Evolutionary conservation across 2,329 filamentous ascomycete genomes (phyloP).

Genomic region (Cladobotryum mycophilum): DNA sequence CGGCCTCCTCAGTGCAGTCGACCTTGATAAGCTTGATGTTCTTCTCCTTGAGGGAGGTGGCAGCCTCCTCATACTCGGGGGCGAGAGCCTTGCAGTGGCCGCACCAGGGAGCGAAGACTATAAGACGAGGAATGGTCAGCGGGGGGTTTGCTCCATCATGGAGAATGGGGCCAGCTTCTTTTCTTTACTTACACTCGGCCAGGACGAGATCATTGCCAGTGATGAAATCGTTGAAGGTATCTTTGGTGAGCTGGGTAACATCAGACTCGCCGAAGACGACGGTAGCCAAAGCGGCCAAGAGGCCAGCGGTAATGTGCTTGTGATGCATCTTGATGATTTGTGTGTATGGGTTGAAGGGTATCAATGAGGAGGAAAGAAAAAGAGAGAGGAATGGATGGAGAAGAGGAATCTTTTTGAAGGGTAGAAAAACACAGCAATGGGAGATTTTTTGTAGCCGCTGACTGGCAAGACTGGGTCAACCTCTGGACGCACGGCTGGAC

Average conservation of each 20-base stretch:
- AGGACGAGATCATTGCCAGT: conserved; percentile 82
- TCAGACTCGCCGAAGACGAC: conserved; percentile 66
- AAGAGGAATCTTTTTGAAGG: conserved; percentile 14
- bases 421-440: conserved; percentile 20
- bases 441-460: conserved; percentile 30
- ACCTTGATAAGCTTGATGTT: conserved; percentile 79
- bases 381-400: conserved; percentile 12
- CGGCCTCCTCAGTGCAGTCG: conserved; percentile 91
- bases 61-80: conserved; percentile 83
- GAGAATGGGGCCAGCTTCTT: background rate
- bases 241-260: conserved; percentile 76
- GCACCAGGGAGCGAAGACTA: conserved; percentile 93
- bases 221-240: conserved; percentile 82
- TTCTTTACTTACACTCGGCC: conserved; percentile 74
- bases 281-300: conserved; percentile 49
- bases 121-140: conserved; percentile 29
- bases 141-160: conserved; percentile 3
- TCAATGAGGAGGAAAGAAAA: background rate
- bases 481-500: conserved; percentile 18
- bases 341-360: conserved; percentile 5
- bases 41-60: conserved; percentile 80
- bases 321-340: conserved; percentile 38
- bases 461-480: conserved; percentile 8
- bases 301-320: conserved; percentile 46
- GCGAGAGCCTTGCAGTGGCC: conserved; percentile 98